phyloP scores from a whole-genome alignment of 2,329 filamentous ascomycete genomes.

The Epichloe bromicola region DNA sequence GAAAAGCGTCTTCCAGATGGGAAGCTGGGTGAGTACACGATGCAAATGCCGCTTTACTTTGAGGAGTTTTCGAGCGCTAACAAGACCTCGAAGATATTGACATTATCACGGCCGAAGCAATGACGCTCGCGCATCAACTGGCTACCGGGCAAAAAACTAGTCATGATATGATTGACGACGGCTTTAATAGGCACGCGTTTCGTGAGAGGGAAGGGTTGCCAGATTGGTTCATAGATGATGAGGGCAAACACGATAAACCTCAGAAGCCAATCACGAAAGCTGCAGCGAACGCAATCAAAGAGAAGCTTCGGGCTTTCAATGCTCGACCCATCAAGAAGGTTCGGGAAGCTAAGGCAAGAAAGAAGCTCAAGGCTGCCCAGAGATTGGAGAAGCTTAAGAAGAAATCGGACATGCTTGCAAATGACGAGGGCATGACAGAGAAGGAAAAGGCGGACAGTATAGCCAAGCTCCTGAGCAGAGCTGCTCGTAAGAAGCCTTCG shows the following conservation, averaged over 20 bases:
- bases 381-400: slow-evolving; percentile 88
- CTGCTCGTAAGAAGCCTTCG: slow-evolving; percentile 75
- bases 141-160: slow-evolving; percentile 78
- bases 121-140: slow-evolving; percentile 89
- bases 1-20: slow-evolving; percentile 50
- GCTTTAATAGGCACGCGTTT: slow-evolving; percentile 86
- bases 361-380: slow-evolving; percentile 92
- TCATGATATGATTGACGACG: slow-evolving; percentile 73
- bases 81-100: slow-evolving; percentile 57
- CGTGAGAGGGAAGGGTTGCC: slow-evolving; percentile 84
- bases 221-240: slow-evolving; percentile 97
- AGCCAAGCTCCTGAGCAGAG: slow-evolving; percentile 65
- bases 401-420: slow-evolving; percentile 82
- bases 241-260: slow-evolving; percentile 66
- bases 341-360: slow-evolving; percentile 85
- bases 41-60: neutral
- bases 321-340: slow-evolving; percentile 98
- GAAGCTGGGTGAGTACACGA: slow-evolving; percentile 36
- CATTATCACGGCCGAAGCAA: slow-evolving; percentile 98
- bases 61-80: slow-evolving; percentile 1
- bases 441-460: slow-evolving; percentile 90
- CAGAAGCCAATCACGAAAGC: slow-evolving; percentile 87
- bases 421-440: slow-evolving; percentile 87
- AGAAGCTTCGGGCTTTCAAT: slow-evolving; percentile 85
- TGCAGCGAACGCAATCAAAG: slow-evolving; percentile 81